A percentile compares a stretch with the other conserved stretches of the same genome.
phyloP scores from a whole-genome alignment of 305 asterid genomes.

The Solanum hybrid region DNA sequence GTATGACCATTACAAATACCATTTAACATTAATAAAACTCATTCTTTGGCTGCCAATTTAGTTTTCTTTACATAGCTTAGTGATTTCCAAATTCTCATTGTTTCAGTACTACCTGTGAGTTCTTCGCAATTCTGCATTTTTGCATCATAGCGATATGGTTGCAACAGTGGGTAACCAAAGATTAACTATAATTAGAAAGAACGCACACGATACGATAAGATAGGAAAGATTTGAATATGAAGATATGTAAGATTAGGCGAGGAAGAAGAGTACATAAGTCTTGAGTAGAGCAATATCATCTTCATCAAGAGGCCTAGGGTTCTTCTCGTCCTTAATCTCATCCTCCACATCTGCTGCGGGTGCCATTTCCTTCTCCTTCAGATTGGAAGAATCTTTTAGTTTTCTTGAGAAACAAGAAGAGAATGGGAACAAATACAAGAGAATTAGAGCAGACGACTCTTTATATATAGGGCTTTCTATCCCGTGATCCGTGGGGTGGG shows the following conservation, averaged over 20 bases:
- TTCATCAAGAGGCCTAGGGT: conserved; percentile 32
- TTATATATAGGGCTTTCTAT: neutral
- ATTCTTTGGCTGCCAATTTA: neutral
- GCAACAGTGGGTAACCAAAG: neutral
- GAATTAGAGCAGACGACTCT: no score
- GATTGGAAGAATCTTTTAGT: neutral
- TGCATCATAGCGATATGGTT: neutral
- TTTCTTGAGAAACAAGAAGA: neutral
- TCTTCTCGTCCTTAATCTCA: conserved; percentile 47
- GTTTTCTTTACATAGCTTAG: neutral
- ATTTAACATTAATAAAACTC: neutral
- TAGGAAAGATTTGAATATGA: neutral
- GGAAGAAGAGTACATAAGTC: conserved; percentile 19
- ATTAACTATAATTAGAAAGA: neutral
- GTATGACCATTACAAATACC: neutral
- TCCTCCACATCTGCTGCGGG: conserved; percentile 12
- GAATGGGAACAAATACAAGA: neutral
- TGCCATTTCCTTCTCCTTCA: conserved; percentile 24
- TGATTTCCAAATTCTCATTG: neutral
- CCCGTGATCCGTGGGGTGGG: neutral
- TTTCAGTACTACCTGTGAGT: neutral
- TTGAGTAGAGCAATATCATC: conserved; percentile 35
- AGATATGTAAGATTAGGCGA: conserved; percentile 1
- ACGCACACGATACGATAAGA: neutral
- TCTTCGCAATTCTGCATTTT: neutral